These are phyloP conservation scores for Leptographium radiaticola DNA, from an alignment of 2,329 filamentous ascomycete species.

Conservation along the genomic window DNA sequence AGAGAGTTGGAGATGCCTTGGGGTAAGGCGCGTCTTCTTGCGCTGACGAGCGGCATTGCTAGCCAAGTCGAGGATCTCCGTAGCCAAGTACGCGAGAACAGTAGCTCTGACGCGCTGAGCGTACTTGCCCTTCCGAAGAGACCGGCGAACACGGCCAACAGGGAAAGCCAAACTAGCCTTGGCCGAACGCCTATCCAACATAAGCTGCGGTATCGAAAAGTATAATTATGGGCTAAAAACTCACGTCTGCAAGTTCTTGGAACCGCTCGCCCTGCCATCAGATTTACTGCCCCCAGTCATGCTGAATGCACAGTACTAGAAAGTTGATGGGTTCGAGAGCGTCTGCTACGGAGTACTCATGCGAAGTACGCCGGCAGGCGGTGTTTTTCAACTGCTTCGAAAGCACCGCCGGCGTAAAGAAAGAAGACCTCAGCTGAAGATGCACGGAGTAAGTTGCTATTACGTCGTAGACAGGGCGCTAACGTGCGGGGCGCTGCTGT, in stretches of 20 bases:
- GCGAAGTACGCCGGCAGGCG: too few relatives aligned
- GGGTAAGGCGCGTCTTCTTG: constrained; percentile 99
- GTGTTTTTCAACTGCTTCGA: too few relatives aligned
- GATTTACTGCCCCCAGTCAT: constrained; percentile 99
- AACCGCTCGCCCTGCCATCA: constrained; percentile 97
- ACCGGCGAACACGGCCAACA: constrained; percentile 99
- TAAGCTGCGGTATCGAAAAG: constrained; percentile 20
- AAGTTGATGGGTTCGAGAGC: constrained; percentile 15
- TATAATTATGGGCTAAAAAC: constrained; percentile 25
- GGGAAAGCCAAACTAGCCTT: constrained; percentile 99
- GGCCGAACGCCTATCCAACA: constrained; percentile 67
- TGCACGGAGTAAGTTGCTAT: too few relatives aligned
- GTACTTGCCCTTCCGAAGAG: constrained; percentile 97
- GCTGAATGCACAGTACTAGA: constrained; percentile 44
- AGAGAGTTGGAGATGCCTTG: constrained; percentile 95
- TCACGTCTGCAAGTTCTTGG: constrained; percentile 99
- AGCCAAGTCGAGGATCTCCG: constrained; percentile 97
- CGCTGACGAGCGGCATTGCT: constrained; percentile 98
- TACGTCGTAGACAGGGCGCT: too few relatives aligned
- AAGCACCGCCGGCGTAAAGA: too few relatives aligned
- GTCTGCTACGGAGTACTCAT: neutral
- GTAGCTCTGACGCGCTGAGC: constrained; percentile 98
- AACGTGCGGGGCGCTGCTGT: too few relatives aligned
- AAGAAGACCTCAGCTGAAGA: too few relatives aligned
- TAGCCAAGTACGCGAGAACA: constrained; percentile 95